These are phyloP conservation scores for Hysterangium stoloniferum DNA, from an alignment of 768 basidiomycete species.

Conservation along the genomic window DNA sequence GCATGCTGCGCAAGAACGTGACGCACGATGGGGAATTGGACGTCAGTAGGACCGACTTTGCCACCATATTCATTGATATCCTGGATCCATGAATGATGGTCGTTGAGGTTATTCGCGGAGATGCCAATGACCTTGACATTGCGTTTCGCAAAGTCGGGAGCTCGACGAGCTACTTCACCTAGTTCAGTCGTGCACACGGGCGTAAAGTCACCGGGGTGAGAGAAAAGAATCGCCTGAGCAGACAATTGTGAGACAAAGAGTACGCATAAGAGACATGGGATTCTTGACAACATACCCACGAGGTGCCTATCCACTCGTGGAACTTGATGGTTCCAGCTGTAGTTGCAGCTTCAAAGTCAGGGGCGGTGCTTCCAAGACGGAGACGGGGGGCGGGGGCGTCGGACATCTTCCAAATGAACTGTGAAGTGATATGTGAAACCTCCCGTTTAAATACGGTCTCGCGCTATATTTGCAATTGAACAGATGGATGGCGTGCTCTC, in stretches of 20 bases:
- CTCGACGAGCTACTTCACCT: slow-evolving; percentile 87
- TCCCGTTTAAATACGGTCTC: too few relatives aligned
- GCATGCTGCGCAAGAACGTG: neutral
- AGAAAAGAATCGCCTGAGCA: slow-evolving; percentile 78
- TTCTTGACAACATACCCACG: slow-evolving; percentile 86
- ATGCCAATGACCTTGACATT: slow-evolving; percentile 92
- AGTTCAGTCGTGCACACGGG: slow-evolving; percentile 96
- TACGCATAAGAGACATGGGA: neutral
- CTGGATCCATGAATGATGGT: slow-evolving; percentile 82
- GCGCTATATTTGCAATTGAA: too few relatives aligned
- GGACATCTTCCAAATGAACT: too few relatives aligned
- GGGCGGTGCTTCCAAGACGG: slow-evolving; percentile 81
- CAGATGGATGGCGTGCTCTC: too few relatives aligned
- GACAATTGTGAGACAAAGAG: neutral
- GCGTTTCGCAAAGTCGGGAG: slow-evolving; percentile 76
- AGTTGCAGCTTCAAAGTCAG: slow-evolving; percentile 88
- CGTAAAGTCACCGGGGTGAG: slow-evolving; percentile 91
- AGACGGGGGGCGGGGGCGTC: slow-evolving; percentile 46
- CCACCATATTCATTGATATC: slow-evolving; percentile 81
- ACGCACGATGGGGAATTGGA: slow-evolving; percentile 88
- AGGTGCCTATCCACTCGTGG: slow-evolving; percentile 86
- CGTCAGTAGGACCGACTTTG: slow-evolving; percentile 59
- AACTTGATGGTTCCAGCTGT: slow-evolving; percentile 83
- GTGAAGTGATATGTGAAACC: too few relatives aligned
- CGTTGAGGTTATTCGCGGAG: slow-evolving; percentile 80